Percentiles rank a stretch among this genome's conserved stretches.
These are phyloP conservation scores for Jaminaea rosea DNA, from an alignment of 1,284 basidiomycete species.

Conservation along the genomic window DNA sequence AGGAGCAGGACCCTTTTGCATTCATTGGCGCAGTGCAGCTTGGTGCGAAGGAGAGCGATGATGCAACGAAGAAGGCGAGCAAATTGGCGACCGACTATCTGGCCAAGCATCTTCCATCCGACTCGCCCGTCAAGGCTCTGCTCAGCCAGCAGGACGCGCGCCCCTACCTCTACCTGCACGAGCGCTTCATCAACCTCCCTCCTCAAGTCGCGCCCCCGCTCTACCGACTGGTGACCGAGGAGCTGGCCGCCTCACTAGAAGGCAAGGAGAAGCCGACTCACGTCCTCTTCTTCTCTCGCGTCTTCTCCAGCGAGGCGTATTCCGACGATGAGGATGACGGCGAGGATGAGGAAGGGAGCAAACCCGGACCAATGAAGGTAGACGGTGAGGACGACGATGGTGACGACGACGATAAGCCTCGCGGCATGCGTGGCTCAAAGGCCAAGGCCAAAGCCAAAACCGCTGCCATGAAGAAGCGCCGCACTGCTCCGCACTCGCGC, in stretches of 20 bases:
- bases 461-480: background rate
- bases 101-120: constrained; percentile 3
- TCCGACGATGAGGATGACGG: constrained; percentile 37
- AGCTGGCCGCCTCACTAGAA: constrained; percentile 9
- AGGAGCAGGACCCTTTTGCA: constrained; percentile 41
- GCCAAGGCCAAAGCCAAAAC: background rate
- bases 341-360: no score
- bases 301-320: constrained; percentile 38
- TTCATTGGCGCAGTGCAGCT: constrained; percentile 28
- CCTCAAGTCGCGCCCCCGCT: constrained; percentile 35
- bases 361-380: background rate
- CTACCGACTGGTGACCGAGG: constrained; percentile 40
- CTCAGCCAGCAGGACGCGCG: background rate
- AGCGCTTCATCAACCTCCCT: constrained; percentile 45
- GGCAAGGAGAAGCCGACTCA: constrained; percentile 13
- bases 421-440: constrained; percentile 23
- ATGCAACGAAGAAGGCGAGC: background rate
- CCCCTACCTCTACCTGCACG: constrained; percentile 29
- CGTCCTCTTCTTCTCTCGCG: constrained; percentile 39
- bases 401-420: constrained; percentile 25
- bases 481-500: background rate
- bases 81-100: background rate
- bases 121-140: constrained; percentile 20
- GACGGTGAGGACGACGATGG: background rate
- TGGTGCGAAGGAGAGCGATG: background rate